A percentile compares a stretch with the other conserved stretches of the same genome.
phyloP scores from a whole-genome alignment of 495 filamentous ascomycete species.

The Hypoxylon crocopeplum region DNA sequence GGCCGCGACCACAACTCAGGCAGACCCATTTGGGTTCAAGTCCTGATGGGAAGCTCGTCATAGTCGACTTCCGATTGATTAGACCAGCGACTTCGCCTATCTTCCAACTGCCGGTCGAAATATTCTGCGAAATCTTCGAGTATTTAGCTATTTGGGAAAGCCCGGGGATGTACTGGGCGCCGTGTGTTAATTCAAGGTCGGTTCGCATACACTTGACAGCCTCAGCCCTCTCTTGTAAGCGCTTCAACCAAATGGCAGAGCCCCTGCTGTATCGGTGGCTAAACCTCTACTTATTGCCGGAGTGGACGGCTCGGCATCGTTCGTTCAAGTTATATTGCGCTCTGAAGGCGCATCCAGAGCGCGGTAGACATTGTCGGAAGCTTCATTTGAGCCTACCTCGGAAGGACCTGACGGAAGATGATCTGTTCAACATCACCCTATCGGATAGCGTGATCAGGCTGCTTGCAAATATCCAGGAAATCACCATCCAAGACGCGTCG shows the following conservation, averaged over 20 bases:
- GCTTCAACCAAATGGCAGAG: neutral
- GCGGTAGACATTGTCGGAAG: neutral
- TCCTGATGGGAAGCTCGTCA: neutral
- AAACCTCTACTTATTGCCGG: neutral
- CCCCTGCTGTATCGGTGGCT: neutral
- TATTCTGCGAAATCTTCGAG: neutral
- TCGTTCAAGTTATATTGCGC: neutral
- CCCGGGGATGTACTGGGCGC: neutral
- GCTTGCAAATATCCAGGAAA: neutral
- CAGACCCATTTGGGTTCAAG: slow-evolving; percentile 3
- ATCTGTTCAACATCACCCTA: neutral
- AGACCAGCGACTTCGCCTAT: neutral
- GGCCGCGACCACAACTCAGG: too few species aligned
- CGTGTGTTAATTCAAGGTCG: neutral
- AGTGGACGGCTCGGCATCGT: neutral
- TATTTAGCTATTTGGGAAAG: neutral
- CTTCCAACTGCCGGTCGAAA: neutral
- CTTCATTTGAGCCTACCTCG: neutral
- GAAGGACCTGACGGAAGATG: neutral
- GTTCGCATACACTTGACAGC: neutral
- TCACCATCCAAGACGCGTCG: neutral
- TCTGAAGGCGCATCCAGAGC: neutral
- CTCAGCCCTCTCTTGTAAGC: neutral
- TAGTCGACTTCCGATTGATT: neutral
- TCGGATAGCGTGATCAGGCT: neutral